Percentiles rank a stretch among this genome's conserved stretches.
These are phyloP conservation scores for Russula sp. DNA, from an alignment of 768 basidiomycete species.

Conservation along the genomic window DNA sequence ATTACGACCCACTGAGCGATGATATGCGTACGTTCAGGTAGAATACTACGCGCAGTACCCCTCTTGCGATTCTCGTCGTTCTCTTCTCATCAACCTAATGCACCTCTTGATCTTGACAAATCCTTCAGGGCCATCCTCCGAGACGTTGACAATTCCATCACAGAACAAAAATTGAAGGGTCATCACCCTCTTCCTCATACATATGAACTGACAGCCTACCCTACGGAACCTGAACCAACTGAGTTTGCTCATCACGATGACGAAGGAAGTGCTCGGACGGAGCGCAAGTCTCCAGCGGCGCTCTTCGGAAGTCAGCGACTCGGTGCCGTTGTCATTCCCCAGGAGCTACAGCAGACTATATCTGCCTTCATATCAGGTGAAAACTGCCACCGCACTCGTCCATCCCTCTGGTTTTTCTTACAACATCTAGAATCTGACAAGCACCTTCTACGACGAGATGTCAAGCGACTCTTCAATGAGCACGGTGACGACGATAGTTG, in stretches of 20 bases:
- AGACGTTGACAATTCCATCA: slow-evolving; percentile 62
- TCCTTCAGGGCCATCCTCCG: slow-evolving; percentile 52
- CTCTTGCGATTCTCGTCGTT: slow-evolving; percentile 20
- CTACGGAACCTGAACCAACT: slow-evolving; percentile 27
- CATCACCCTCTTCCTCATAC: slow-evolving; percentile 22
- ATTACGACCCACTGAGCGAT: neutral
- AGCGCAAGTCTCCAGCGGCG: slow-evolving; percentile 73
- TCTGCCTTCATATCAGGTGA: slow-evolving; percentile 59
- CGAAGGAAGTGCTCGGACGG: slow-evolving; percentile 31
- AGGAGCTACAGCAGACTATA: slow-evolving; percentile 63
- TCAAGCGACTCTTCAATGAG: slow-evolving; percentile 58
- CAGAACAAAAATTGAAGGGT: slow-evolving; percentile 25
- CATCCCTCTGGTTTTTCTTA: neutral
- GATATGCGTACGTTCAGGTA: slow-evolving; percentile 13
- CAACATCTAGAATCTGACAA: slow-evolving; percentile 51
- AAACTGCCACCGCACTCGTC: slow-evolving; percentile 10
- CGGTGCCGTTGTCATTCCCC: slow-evolving; percentile 64
- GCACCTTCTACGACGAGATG: slow-evolving; percentile 57
- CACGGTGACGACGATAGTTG: slow-evolving; percentile 36
- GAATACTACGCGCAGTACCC: neutral
- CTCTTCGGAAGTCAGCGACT: slow-evolving; percentile 67
- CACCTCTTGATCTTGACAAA: slow-evolving; percentile 58
- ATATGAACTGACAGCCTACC: slow-evolving; percentile 51
- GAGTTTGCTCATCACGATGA: slow-evolving; percentile 29
- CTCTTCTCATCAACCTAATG: slow-evolving; percentile 44